Conservation (phyloP, 208 protist species). For the Acanthamoeba castellanii region DNA sequence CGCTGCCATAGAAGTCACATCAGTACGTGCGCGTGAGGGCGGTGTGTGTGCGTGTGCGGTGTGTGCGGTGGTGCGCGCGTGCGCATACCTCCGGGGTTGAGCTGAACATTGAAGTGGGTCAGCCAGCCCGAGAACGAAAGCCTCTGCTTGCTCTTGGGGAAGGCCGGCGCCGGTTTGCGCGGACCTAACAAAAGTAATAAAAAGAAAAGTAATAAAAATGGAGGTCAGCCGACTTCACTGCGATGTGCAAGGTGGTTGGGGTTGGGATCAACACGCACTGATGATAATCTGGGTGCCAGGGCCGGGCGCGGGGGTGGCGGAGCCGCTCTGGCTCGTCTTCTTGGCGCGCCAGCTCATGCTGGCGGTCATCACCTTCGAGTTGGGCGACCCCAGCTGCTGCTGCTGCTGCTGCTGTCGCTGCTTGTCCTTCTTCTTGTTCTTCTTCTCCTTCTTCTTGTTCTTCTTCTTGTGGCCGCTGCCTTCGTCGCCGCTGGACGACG, state of each 20-base stretch:
- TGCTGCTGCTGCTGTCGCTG: not conserved
- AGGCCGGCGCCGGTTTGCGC: not conserved
- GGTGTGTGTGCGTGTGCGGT: not conserved
- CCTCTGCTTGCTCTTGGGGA: conserved; percentile 4
- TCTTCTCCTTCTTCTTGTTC: not conserved
- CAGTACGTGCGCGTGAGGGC: not conserved
- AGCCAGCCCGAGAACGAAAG: conserved; percentile 42
- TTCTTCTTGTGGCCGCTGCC: not conserved
- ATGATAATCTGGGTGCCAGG: not conserved
- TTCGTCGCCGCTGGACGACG: not conserved
- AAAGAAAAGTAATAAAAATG: not conserved
- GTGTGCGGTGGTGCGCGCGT: not conserved
- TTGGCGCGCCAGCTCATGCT: conserved; percentile 11
- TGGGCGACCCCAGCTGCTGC: not conserved
- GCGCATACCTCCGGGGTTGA: too few species aligned
- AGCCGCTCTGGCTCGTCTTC: not conserved
- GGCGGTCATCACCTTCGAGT: not conserved
- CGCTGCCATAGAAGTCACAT: not conserved
- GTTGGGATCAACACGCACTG: not conserved
- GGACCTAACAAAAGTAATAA: not conserved
- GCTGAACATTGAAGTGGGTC: conserved; percentile 13
- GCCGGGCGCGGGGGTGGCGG: not conserved
- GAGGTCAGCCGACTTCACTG: not conserved
- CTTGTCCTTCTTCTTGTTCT: not conserved
- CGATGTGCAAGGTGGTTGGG: not conserved